These are phyloP conservation scores for Kalmanozyma brasiliensis DNA, from an alignment of 1,284 basidiomycete genomes.

Conservation along the genomic window DNA sequence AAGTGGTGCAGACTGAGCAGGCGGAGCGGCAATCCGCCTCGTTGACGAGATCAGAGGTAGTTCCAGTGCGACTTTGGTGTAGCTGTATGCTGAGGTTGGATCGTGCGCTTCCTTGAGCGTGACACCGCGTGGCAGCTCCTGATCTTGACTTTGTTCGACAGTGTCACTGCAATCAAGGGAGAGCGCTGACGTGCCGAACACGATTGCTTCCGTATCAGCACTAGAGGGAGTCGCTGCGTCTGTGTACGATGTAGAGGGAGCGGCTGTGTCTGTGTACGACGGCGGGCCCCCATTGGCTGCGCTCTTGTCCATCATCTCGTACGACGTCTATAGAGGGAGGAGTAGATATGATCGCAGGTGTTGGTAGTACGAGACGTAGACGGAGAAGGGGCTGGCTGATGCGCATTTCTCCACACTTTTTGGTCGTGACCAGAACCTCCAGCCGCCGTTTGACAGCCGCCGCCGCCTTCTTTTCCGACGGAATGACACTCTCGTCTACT, in stretches of 20 bases:
- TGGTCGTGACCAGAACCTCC: too few relatives aligned
- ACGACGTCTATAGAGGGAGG: neutral
- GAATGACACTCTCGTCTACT: too few relatives aligned
- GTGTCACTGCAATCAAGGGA: neutral
- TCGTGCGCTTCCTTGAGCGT: constrained; percentile 20
- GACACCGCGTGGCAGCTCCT: constrained; percentile 14
- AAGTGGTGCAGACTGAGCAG: constrained; percentile 12
- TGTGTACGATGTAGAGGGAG: neutral
- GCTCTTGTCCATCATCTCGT: constrained; percentile 17
- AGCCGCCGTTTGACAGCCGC: too few relatives aligned
- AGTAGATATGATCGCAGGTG: too few relatives aligned
- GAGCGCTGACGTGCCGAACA: neutral
- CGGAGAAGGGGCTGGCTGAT: neutral
- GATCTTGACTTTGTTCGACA: neutral
- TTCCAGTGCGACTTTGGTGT: constrained; percentile 20
- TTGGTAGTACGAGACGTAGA: neutral
- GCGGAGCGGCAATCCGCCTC: constrained; percentile 15
- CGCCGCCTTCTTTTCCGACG: too few relatives aligned
- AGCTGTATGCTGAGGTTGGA: constrained; percentile 15
- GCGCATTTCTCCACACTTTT: too few relatives aligned
- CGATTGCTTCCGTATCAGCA: too few relatives aligned
- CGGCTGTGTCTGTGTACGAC: neutral
- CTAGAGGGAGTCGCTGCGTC: too few relatives aligned
- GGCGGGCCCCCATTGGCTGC: constrained; percentile 19
- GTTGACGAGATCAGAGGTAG: constrained; percentile 17